These are phyloP conservation scores for Grigorovia transvaalensis DNA, from an alignment of 805 yeast species.

Conservation along the genomic window DNA sequence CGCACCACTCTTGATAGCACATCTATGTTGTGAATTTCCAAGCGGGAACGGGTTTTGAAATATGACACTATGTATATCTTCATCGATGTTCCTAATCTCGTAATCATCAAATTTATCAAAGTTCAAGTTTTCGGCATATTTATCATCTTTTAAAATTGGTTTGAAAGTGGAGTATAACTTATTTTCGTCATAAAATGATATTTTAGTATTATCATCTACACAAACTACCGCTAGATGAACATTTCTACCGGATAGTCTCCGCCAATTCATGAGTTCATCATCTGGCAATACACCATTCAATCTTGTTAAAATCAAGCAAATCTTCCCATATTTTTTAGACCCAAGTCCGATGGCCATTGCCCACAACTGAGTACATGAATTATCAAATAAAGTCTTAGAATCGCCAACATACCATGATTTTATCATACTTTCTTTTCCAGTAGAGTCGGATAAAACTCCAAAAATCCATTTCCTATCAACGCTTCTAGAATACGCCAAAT, in stretches of 20 bases:
- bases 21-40: conserved; percentile 57
- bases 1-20: conserved; percentile 64
- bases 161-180: conserved; percentile 28
- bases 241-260: conserved; percentile 51
- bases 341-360: conserved; percentile 40
- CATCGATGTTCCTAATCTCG: conserved; percentile 38
- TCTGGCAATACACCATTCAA: conserved; percentile 68
- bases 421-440: conserved; percentile 51
- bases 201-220: conserved; percentile 49
- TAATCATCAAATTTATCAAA: conserved; percentile 17
- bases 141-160: conserved; percentile 24
- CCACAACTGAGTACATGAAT: conserved; percentile 61
- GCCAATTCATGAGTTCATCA: conserved; percentile 74
- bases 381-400: conserved; percentile 35
- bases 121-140: conserved; percentile 10
- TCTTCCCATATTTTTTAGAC: conserved; percentile 36
- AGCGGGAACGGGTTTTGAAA: conserved; percentile 54
- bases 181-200: conserved; percentile 26
- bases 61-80: conserved; percentile 46
- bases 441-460: conserved; percentile 84
- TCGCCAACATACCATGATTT: conserved; percentile 51
- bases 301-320: conserved; percentile 56
- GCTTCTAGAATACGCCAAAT: conserved; percentile 77
- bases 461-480: conserved; percentile 74
- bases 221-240: conserved; percentile 60